phyloP scores from a whole-genome alignment of 2,329 filamentous ascomycete species.

The Knufia fluminis region DNA sequence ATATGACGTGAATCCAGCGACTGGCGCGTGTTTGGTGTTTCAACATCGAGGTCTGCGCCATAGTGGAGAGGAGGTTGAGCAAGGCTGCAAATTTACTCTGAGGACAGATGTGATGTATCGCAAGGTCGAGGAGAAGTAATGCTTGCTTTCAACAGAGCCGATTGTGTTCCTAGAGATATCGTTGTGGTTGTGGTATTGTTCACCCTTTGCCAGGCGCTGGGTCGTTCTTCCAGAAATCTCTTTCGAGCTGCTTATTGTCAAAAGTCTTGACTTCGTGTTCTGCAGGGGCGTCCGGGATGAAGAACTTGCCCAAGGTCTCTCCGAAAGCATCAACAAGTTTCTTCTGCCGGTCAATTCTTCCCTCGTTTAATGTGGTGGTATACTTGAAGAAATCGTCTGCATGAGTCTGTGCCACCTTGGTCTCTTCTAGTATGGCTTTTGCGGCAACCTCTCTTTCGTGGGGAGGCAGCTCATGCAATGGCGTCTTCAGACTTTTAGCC shows the following conservation, averaged over 20 bases:
- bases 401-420: conserved; percentile 19
- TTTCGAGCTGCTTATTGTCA: conserved; percentile 17
- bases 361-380: conserved; percentile 21
- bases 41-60: conserved; percentile 47
- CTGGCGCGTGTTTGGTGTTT: conserved; percentile 46
- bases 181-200: not conserved
- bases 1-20: conserved; percentile 41
- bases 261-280: conserved; percentile 20
- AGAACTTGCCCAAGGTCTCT: conserved; percentile 21
- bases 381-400: conserved; percentile 21
- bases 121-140: conserved; percentile 4
- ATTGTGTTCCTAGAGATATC: too few species aligned
- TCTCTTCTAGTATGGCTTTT: conserved; percentile 21
- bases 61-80: conserved; percentile 45
- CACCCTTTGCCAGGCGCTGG: not conserved
- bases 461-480: conserved; percentile 34
- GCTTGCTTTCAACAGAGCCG: too few species aligned
- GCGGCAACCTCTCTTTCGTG: conserved; percentile 39
- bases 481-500: conserved; percentile 24
- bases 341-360: conserved; percentile 18
- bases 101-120: conserved; percentile 48
- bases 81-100: conserved; percentile 47
- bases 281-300: conserved; percentile 22
- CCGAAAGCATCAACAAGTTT: conserved; percentile 21
- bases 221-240: conserved; percentile 20